Evolutionary conservation across 1,139 yeast genomes (phyloP).

Genomic region (Hanseniaspora sp.): DNA sequence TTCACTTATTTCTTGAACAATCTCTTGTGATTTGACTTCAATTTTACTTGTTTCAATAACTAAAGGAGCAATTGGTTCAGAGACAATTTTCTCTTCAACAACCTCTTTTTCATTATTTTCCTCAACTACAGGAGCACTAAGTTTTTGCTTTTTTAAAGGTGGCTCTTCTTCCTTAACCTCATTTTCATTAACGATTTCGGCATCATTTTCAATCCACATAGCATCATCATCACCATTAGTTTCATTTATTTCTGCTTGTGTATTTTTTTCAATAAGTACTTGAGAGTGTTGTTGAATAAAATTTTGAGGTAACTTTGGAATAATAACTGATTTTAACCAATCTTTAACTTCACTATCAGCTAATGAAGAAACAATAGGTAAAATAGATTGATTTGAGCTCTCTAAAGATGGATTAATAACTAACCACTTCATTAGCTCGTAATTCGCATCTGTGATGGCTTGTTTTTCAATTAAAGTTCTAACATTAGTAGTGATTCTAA

Average conservation of each 20-base stretch:
- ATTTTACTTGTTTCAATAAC: slow-evolving; percentile 70
- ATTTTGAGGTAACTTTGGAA: slow-evolving; percentile 66
- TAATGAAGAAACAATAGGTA: slow-evolving; percentile 55
- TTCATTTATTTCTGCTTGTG: background rate
- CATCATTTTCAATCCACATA: slow-evolving; percentile 9
- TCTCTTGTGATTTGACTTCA: slow-evolving; percentile 33
- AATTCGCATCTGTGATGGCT: slow-evolving; percentile 22
- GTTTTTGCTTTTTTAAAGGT: slow-evolving; percentile 14
- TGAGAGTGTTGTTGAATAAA: slow-evolving; percentile 32
- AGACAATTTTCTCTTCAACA: slow-evolving; percentile 18
- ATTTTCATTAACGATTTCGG: slow-evolving; percentile 16
- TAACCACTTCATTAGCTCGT: slow-evolving; percentile 39
- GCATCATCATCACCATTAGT: slow-evolving; percentile 6
- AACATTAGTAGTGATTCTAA: slow-evolving; percentile 27
- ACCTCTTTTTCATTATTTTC: slow-evolving; percentile 21
- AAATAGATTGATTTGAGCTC: slow-evolving; percentile 38
- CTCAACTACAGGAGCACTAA: slow-evolving; percentile 12
- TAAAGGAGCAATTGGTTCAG: slow-evolving; percentile 61
- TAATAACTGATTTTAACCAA: slow-evolving; percentile 10
- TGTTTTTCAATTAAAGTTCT: slow-evolving; percentile 28
- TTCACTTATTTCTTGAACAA: slow-evolving; percentile 19
- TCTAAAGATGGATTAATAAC: slow-evolving; percentile 57
- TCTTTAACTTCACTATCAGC: slow-evolving; percentile 6
- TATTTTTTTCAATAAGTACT: background rate
- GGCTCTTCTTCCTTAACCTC: slow-evolving; percentile 15